These are phyloP conservation scores for Diplodia seriata DNA, from an alignment of 2,329 filamentous ascomycete genomes.

Conservation along the genomic window DNA sequence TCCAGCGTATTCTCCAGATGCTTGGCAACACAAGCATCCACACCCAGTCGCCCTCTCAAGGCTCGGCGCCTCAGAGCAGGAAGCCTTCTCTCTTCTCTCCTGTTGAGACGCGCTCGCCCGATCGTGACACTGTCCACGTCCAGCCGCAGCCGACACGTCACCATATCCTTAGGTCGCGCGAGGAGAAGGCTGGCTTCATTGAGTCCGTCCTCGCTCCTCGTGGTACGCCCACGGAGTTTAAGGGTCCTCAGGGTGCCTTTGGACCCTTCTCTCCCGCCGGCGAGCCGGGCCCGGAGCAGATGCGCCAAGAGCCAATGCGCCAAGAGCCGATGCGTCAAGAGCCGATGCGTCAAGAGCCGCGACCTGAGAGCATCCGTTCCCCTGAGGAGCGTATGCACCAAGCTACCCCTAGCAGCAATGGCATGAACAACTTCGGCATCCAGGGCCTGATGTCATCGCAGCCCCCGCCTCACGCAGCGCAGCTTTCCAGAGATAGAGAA, in stretches of 20 bases:
- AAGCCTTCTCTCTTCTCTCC: conserved; percentile 25
- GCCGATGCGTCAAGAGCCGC: conserved; percentile 35
- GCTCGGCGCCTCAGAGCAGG: conserved; percentile 7
- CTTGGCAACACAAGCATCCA: conserved; percentile 62
- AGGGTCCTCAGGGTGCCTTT: conserved; percentile 44
- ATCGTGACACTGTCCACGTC: conserved; percentile 28
- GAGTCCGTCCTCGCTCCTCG: conserved; percentile 47
- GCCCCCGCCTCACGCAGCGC: conserved; percentile 15
- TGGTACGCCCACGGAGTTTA: conserved; percentile 42
- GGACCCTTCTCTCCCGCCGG: conserved; percentile 45
- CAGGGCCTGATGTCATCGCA: conserved; percentile 16
- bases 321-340: conserved; percentile 42
- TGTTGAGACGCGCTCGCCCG: conserved; percentile 17
- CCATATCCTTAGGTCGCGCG: conserved; percentile 40
- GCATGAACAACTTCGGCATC: conserved; percentile 27
- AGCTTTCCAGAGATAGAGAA: conserved; percentile 72
- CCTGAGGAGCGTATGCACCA: conserved; percentile 25
- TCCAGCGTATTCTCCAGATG: conserved; percentile 82
- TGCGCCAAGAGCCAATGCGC: conserved; percentile 38
- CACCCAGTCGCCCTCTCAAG: conserved; percentile 33
- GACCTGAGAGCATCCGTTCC: conserved; percentile 24
- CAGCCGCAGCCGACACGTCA: conserved; percentile 36
- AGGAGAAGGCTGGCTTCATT: conserved; percentile 45
- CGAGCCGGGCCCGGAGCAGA: conserved; percentile 42
- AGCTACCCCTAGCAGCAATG: conserved; percentile 19